A percentile compares a stretch with the other conserved stretches of the same genome.
Evolutionary conservation across 73 alveolate genomes (phyloP).

Genomic region (Paramecium pentaurelia): DNA sequence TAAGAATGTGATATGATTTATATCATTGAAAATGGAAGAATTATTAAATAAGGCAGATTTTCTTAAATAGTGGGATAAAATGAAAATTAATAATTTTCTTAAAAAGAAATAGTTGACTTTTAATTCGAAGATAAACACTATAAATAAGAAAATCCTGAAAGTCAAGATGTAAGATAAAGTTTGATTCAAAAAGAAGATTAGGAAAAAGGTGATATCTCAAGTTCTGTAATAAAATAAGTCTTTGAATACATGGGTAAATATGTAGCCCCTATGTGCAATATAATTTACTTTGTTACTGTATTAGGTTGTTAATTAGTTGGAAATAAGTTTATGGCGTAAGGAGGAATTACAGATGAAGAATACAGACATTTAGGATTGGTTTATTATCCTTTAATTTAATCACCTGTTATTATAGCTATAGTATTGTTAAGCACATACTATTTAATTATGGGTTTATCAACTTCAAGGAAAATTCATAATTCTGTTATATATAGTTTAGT

Average conservation of each 20-base stretch:
- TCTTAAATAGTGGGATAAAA: conserved; percentile 48
- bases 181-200: background rate
- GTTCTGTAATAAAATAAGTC: background rate
- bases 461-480: background rate
- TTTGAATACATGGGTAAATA: background rate
- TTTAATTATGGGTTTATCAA: background rate
- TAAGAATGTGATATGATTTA: conserved; percentile 79
- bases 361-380: background rate
- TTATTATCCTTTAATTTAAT: background rate
- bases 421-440: background rate
- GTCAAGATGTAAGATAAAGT: background rate
- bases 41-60: conserved; percentile 69
- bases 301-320: background rate
- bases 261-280: background rate
- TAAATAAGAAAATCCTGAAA: background rate
- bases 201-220: background rate
- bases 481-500: background rate
- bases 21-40: conserved; percentile 75
- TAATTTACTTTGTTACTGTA: background rate
- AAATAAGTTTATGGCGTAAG: background rate
- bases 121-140: conserved; percentile 7
- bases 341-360: background rate
- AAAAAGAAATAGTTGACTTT: background rate
- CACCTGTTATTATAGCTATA: background rate
- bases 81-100: background rate